phyloP scores from a whole-genome alignment of 2,329 filamentous ascomycete genomes.

The Didymella sp. region DNA sequence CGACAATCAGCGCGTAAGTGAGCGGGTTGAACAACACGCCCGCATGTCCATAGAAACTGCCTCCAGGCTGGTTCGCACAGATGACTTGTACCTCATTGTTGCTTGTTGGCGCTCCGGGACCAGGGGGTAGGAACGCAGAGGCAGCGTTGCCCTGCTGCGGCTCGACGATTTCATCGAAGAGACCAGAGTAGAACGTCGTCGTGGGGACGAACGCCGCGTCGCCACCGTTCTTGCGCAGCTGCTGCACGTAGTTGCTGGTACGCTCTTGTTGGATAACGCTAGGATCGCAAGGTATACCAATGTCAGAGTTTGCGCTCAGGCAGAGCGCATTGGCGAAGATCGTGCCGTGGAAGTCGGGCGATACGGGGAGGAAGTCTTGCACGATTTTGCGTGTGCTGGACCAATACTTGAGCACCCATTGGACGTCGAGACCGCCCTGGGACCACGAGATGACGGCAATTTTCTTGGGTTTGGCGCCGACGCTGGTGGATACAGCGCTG shows the following conservation, averaged over 20 bases:
- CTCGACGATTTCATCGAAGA: conserved; percentile 61
- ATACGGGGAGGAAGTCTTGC: conserved; percentile 61
- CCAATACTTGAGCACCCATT: conserved; percentile 67
- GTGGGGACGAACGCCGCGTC: conserved; percentile 63
- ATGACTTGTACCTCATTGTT: conserved; percentile 59
- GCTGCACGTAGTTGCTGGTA: conserved; percentile 53
- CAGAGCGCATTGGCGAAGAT: conserved; percentile 44
- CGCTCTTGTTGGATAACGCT: conserved; percentile 58
- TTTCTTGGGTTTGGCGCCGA: conserved; percentile 2
- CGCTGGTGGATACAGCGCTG: conserved; percentile 47
- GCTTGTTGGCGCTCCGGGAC: conserved; percentile 56
- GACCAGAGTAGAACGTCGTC: conserved; percentile 59
- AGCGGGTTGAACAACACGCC: conserved; percentile 60
- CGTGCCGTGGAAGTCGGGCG: conserved; percentile 62
- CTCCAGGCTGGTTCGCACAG: conserved; percentile 53
- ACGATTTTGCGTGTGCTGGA: conserved; percentile 56
- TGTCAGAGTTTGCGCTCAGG: conserved; percentile 25
- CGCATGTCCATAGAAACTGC: conserved; percentile 59
- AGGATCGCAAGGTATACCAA: conserved; percentile 44
- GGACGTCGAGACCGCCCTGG: conserved; percentile 61
- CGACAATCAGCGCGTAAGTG: conserved; percentile 53
- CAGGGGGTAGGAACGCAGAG: conserved; percentile 56
- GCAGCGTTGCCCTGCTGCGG: conserved; percentile 57
- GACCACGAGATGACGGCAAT: conserved; percentile 60
- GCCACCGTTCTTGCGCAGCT: conserved; percentile 55